These are phyloP conservation scores for Euphorbia corollata DNA, from an alignment of 441 rosid genomes.

Conservation along the genomic window DNA sequence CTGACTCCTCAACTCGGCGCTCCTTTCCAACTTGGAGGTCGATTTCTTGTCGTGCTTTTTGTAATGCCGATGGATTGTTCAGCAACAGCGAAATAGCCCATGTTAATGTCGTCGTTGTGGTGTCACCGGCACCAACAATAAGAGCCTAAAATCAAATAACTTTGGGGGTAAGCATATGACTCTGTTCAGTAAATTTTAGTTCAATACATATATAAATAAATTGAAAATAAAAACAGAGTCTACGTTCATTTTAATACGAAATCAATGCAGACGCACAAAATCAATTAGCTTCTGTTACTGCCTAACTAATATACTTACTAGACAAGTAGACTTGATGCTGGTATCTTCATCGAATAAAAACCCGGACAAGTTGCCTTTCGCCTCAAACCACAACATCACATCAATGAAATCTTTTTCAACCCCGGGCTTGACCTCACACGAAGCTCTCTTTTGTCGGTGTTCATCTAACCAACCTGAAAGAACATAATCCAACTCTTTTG, in stretches of 20 bases:
- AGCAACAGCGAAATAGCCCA: constrained; percentile 35
- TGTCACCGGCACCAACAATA: constrained; percentile 47
- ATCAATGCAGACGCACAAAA: too few relatives aligned
- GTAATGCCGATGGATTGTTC: constrained; percentile 33
- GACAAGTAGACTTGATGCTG: constrained; percentile 36
- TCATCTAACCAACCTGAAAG: constrained; percentile 49
- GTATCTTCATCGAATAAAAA: constrained; percentile 30
- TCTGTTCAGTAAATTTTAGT: too few relatives aligned
- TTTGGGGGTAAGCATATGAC: too few relatives aligned
- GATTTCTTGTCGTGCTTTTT: constrained; percentile 42
- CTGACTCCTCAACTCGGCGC: constrained; percentile 41
- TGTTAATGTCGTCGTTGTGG: constrained; percentile 33
- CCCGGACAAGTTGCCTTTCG: constrained; percentile 25
- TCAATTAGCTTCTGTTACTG: too few relatives aligned
- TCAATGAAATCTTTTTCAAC: constrained; percentile 20
- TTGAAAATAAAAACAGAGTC: too few relatives aligned
- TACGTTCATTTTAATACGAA: background rate
- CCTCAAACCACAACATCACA: constrained; percentile 23
- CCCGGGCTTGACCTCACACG: constrained; percentile 14
- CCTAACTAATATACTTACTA: constrained; percentile 21
- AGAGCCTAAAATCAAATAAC: constrained; percentile 29
- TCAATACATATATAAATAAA: too few relatives aligned
- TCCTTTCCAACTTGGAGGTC: constrained; percentile 42
- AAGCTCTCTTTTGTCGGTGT: constrained; percentile 35
- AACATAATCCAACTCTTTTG: constrained; percentile 34